Evolutionary conservation across 129 eudicot species (phyloP), one percentile per base, ranked within the genome.

Genomic region (Oenanthe sinensis): DNA sequence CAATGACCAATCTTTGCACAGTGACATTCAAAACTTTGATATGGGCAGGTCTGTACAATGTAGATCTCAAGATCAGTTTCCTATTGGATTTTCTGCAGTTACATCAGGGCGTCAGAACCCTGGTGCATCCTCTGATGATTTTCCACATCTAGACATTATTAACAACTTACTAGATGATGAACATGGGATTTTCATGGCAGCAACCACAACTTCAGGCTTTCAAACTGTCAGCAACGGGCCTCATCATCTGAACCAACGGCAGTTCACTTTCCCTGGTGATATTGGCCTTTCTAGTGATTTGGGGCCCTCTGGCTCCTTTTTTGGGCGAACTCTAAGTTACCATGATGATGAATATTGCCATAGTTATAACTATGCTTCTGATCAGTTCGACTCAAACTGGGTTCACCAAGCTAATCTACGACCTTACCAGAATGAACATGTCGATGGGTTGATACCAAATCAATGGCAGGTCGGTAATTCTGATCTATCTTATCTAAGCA

Each of bases 121-220:
- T n/a, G 82, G 87, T 62, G 79, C 78, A 69, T 11, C 87, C 24
- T 83, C 86, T 0, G 97, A 96, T 73, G 99, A 92, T 47, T 96
- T 96, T 46, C 99, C 99, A 0, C 99, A 96, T 80, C 91, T 96
- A 14, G 99, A 96, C 81, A 96, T 96, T 75, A 96, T 96, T 76
- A 96, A 96, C 65, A 96, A 92, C 42, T 81, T 96, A 77, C 97
- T 96, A 3, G 97, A 92, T 19, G 99, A 96, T 33, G 99, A 90
- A 83, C 80, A 89, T 11, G 92, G 83, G 8, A 76, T 82, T 74
- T 88, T 88, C 62, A 80, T 44, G 68, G 49, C 79, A 2, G 46
- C 84, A 55, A 65, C 28, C 8, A 62, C 78, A 20, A 87, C 74
- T 79, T 68, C 82, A 11, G 76, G 84, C 39, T 91, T 88, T 81